These are phyloP conservation scores for Aspergillus phoenicis DNA, from an alignment of 2,329 filamentous ascomycete genomes.

Conservation along the genomic window DNA sequence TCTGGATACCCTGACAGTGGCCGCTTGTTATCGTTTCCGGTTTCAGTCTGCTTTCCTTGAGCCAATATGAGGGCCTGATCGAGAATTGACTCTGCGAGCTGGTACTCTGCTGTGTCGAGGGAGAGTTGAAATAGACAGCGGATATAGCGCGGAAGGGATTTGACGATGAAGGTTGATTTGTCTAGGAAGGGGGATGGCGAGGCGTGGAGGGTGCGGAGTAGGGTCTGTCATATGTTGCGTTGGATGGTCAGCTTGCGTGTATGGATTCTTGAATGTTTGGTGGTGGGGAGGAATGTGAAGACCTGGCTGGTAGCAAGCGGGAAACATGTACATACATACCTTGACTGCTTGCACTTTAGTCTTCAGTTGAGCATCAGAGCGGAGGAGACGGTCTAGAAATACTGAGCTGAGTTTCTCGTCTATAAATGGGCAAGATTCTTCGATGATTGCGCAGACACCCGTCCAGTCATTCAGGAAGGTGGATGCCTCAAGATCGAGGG, in stretches of 20 bases:
- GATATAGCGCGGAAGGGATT: constrained; percentile 72
- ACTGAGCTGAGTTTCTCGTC: constrained; percentile 58
- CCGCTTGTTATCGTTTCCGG: neutral
- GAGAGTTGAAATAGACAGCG: constrained; percentile 74
- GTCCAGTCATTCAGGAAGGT: constrained; percentile 69
- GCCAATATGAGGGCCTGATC: constrained; percentile 36
- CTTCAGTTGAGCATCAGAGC: constrained; percentile 50
- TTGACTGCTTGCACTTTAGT: constrained; percentile 33
- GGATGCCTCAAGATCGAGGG: constrained; percentile 79
- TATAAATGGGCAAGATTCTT: constrained; percentile 34
- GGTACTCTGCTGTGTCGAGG: constrained; percentile 40
- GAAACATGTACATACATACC: constrained; percentile 41
- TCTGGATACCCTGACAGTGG: constrained; percentile 46
- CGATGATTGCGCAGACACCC: constrained; percentile 63
- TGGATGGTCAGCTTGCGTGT: neutral
- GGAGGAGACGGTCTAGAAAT: constrained; percentile 67
- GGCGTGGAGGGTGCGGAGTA: constrained; percentile 67
- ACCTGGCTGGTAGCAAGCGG: neutral
- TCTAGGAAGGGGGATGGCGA: constrained; percentile 53
- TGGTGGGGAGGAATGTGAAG: neutral
- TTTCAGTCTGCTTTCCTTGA: neutral
- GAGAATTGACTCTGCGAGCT: constrained; percentile 37
- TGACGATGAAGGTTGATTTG: constrained; percentile 28
- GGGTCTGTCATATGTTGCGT: constrained; percentile 53
- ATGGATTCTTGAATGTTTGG: neutral